Percentiles rank a stretch among this genome's conserved stretches.
Conservation (phyloP, 2,329 filamentous ascomycete genomes). For the Cercospora brassicicola region DNA sequence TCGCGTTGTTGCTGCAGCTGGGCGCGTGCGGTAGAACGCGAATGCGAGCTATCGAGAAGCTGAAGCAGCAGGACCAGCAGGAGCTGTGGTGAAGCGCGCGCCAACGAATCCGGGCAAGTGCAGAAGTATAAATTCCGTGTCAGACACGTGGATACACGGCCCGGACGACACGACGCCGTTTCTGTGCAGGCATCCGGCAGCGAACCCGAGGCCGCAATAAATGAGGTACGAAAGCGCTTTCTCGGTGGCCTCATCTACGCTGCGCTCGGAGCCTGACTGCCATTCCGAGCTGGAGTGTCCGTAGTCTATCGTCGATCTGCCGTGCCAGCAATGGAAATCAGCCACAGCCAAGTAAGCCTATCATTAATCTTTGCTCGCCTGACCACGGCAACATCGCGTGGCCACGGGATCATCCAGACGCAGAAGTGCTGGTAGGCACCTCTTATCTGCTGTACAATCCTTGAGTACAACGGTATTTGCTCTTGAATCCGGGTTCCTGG, state of each 20-base stretch:
- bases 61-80: not conserved
- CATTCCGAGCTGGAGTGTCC: not conserved
- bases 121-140: not conserved
- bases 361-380: not conserved
- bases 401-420: not conserved
- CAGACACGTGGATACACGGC: not conserved
- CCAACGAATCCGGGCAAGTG: no score
- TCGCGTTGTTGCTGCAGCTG: not conserved
- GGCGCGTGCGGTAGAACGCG: not conserved
- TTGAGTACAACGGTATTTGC: not conserved
- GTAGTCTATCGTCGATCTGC: not conserved
- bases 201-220: no score
- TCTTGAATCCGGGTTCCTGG: not conserved
- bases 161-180: not conserved
- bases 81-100: no score
- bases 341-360: not conserved
- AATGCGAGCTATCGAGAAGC: not conserved
- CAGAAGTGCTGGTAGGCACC: not conserved
- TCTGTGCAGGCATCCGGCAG: not conserved
- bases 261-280: not conserved
- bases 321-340: not conserved
- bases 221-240: not conserved
- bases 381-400: not conserved
- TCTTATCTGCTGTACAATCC: not conserved
- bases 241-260: not conserved